Evolutionary conservation across 306 rosid genomes (phyloP).

Genomic region (Prunus davidiana): DNA sequence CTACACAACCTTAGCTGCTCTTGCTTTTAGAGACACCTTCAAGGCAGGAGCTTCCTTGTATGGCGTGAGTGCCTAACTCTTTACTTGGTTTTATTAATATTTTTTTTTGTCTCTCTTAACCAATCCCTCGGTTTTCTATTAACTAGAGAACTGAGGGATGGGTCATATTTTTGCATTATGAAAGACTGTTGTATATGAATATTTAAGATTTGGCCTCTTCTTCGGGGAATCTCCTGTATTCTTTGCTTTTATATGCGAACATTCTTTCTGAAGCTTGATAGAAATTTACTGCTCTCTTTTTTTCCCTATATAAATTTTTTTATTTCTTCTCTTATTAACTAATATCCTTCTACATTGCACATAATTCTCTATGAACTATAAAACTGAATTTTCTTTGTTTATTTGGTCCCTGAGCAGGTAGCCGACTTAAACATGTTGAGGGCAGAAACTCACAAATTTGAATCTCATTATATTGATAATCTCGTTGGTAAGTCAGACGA

Average conservation of each 20-base stretch:
- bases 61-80: conserved; percentile 65
- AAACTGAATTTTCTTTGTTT: neutral
- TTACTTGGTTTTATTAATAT: conserved; percentile 1
- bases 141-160: neutral
- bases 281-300: neutral
- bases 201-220: neutral
- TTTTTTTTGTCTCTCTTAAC: neutral
- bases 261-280: neutral
- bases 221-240: neutral
- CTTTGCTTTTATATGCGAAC: too few relatives aligned
- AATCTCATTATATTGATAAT: conserved; percentile 70
- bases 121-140: neutral
- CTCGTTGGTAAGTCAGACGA: conserved; percentile 67
- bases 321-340: neutral
- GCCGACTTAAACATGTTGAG: conserved; percentile 70
- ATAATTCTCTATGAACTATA: neutral
- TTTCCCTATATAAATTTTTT: too few relatives aligned
- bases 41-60: conserved; percentile 89
- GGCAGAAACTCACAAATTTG: conserved; percentile 85
- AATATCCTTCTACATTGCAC: neutral
- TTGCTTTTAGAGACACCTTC: conserved; percentile 72
- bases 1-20: conserved; percentile 91
- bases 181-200: neutral
- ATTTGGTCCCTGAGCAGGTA: conserved; percentile 48
- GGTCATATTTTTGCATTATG: neutral